phyloP scores from a whole-genome alignment of 345 rosid genomes.

The Hibiscus mutabilis region DNA sequence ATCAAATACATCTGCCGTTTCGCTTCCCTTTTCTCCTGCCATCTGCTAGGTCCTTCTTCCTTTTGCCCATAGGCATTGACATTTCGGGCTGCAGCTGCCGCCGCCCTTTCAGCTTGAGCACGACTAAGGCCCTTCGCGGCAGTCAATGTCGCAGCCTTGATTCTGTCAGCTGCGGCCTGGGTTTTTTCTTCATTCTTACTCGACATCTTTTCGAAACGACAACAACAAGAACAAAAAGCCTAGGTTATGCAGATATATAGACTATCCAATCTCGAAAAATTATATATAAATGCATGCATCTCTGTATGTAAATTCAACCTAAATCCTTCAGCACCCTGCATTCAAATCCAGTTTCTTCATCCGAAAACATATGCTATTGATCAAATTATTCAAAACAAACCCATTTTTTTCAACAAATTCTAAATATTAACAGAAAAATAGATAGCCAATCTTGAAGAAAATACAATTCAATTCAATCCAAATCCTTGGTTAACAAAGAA shows the following conservation, averaged over 20 bases:
- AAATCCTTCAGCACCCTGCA: conserved; percentile 5
- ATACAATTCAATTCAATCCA: too few relatives aligned
- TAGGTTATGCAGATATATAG: background rate
- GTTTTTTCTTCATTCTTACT: conserved; percentile 75
- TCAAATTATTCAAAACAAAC: background rate
- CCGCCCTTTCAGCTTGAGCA: conserved; percentile 96
- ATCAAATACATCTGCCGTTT: conserved; percentile 95
- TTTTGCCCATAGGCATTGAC: conserved; percentile 97
- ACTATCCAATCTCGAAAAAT: background rate
- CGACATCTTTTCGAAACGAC: conserved; percentile 63
- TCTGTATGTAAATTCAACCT: background rate
- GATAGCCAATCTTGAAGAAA: background rate
- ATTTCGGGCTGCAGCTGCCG: conserved; percentile 85
- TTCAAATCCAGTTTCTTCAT: background rate
- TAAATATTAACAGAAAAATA: background rate
- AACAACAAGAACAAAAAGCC: background rate
- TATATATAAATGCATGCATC: too few relatives aligned
- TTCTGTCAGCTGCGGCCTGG: conserved; percentile 82
- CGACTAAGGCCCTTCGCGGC: conserved; percentile 93
- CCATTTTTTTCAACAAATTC: background rate
- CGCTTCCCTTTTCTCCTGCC: conserved; percentile 97
- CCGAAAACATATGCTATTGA: background rate
- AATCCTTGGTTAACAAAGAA: background rate
- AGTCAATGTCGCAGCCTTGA: conserved; percentile 82
- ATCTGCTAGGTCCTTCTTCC: conserved; percentile 97